Evolutionary conservation across 306 rosid species (phyloP).

Genomic region (Alnus glutinosa): DNA sequence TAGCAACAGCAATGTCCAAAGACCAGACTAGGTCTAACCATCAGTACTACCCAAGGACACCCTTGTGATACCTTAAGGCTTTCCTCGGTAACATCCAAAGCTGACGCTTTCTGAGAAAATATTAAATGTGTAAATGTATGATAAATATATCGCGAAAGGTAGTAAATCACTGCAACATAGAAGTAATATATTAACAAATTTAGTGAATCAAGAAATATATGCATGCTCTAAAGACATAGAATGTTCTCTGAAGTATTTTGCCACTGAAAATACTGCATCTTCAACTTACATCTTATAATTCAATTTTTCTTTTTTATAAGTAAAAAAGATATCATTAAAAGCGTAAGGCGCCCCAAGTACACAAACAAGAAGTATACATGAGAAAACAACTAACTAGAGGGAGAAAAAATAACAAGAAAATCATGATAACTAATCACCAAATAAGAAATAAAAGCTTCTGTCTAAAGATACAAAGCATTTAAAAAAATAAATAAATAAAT

Average conservation of each 20-base stretch:
- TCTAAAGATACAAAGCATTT: too few species aligned
- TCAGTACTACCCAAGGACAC: slow-evolving; percentile 11
- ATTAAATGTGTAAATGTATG: not conserved
- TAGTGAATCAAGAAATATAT: not conserved
- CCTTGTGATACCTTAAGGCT: slow-evolving; percentile 65
- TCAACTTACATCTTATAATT: not conserved
- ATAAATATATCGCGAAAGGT: not conserved
- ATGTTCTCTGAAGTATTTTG: not conserved
- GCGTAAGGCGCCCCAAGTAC: too few species aligned
- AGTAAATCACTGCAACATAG: not conserved
- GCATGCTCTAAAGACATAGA: not conserved
- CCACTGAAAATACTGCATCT: not conserved
- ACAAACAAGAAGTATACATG: too few species aligned
- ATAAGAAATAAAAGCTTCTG: too few species aligned
- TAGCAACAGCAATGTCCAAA: not conserved
- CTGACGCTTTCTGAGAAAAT: slow-evolving; percentile 69
- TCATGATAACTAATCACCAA: too few species aligned
- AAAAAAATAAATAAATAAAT: too few species aligned
- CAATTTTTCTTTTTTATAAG: too few species aligned
- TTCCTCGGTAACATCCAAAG: slow-evolving; percentile 73
- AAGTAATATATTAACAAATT: not conserved
- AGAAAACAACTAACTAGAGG: too few species aligned
- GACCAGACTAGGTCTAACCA: slow-evolving; percentile 1
- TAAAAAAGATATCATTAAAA: too few species aligned
- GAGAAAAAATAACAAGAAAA: too few species aligned